phyloP scores from a whole-genome alignment of 106 monocot species.

The Agapanthus africanus region DNA sequence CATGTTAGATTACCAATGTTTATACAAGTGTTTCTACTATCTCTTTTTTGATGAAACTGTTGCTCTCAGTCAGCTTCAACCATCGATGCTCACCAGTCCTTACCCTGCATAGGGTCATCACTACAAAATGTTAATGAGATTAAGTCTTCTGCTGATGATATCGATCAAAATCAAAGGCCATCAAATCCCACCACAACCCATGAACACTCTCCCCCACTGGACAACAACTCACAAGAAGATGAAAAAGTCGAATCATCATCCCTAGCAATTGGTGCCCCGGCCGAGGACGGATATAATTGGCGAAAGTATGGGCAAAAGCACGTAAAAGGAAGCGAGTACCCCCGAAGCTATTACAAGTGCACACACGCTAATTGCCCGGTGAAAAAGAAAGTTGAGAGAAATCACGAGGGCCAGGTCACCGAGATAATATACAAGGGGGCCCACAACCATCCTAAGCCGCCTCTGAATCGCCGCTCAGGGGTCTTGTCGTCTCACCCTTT shows the following conservation, averaged over 20 bases:
- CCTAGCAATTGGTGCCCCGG: constrained; percentile 7
- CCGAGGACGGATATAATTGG: constrained; percentile 46
- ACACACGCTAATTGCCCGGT: constrained; percentile 29
- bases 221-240: constrained; percentile 14
- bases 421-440: constrained; percentile 46
- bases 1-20: too few relatives aligned
- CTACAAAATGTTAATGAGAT: too few relatives aligned
- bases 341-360: constrained; percentile 44
- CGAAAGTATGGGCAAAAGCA: constrained; percentile 51
- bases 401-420: constrained; percentile 29
- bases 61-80: too few relatives aligned
- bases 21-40: too few relatives aligned
- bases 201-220: constrained; percentile 12
- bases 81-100: too few relatives aligned
- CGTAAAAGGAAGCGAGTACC: constrained; percentile 42
- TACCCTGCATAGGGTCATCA: too few relatives aligned
- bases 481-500: constrained; percentile 8
- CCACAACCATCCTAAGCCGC: constrained; percentile 30
- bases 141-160: too few relatives aligned
- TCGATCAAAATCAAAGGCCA: too few relatives aligned
- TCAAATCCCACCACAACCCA: too few relatives aligned
- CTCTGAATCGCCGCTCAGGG: constrained; percentile 12
- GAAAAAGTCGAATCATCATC: constrained; percentile 17
- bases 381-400: constrained; percentile 39
- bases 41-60: too few relatives aligned